Base-by-base conservation (phyloP, 2,329 filamentous ascomycete species). In the Rachicladosporium sp. region DNA sequence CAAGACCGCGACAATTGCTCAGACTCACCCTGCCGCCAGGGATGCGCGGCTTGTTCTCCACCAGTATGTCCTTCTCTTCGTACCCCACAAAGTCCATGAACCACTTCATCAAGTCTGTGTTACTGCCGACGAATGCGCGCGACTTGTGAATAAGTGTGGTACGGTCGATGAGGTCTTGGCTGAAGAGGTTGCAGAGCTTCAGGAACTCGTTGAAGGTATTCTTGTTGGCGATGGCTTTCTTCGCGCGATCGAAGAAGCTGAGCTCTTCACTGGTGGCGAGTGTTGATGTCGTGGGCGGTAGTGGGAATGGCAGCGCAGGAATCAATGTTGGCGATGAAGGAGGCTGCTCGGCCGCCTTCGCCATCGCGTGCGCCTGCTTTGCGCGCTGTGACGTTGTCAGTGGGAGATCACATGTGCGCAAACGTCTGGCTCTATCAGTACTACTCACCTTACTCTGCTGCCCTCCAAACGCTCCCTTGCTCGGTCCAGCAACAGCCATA, bases 121-220 rank as follows among this genome's bases (percentile, higher is more conserved):
- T 95, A 29, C 80, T 79, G 10, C 87, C 85, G 44, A 98, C 87
- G 57, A 94, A 98, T 4, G 77, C 74, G 39, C 80, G 77, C 2
- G 86, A 85, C 57, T 91, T 84, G 57, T 86, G 80, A 19, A 91
- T 76, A 9, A 98, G 68, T 2, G 86, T 78, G 44, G 83, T 79
- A 42, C 81, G 81, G 54, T 93, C 86, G 45, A 98, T 93, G 37
- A 98, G 73, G 50, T 93, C 88, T 52, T 93, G 84, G 12, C 83
- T 91, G 65, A 86, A 98, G 23, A 98, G 71, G 51, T 96, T 98
- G 68, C 89, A 91, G 5, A 98, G 76, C 66, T 98, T 98, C 47
- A 98, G 65, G 61, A 98, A 98, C 59, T 98, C 91, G 52, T 84
- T 88, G 73, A 93, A 93, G 3, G 81, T 81, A 41, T 85, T 82